Percentiles rank a stretch among this genome's conserved stretches.
Conservation (phyloP, 2,329 filamentous ascomycete species). For the Alternaria brassicicola region DNA sequence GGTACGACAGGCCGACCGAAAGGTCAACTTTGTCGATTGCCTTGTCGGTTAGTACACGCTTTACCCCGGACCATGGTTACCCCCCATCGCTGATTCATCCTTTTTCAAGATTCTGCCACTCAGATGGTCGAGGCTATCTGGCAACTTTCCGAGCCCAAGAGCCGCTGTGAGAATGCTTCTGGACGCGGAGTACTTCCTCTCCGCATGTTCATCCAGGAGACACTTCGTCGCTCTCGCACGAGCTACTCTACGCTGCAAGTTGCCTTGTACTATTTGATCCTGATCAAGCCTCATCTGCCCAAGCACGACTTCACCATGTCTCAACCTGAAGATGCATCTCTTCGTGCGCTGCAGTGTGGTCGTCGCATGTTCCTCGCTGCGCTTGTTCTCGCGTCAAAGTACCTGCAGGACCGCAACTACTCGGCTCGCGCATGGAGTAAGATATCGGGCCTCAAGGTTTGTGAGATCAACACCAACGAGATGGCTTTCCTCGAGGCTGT, state of each 20-base stretch:
- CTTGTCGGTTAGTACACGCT: conserved; percentile 82
- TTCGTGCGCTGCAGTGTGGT: conserved; percentile 88
- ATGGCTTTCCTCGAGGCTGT: conserved; percentile 88
- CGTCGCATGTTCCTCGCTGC: conserved; percentile 97
- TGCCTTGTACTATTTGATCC: conserved; percentile 91
- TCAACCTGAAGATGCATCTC: conserved; percentile 74
- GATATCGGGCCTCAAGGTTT: conserved; percentile 92
- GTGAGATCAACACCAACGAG: conserved; percentile 97
- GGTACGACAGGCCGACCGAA: conserved; percentile 86
- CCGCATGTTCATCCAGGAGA: conserved; percentile 97
- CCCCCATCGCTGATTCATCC: conserved; percentile 35
- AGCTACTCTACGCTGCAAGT: conserved; percentile 98
- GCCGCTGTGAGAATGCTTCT: conserved; percentile 68
- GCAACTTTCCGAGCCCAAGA: conserved; percentile 84
- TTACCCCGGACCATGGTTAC: conserved; percentile 43
- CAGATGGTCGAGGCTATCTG: conserved; percentile 98
- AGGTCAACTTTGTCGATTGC: conserved; percentile 93
- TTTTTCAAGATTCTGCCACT: conserved; percentile 82
- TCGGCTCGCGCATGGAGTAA: conserved; percentile 98
- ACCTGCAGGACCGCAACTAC: conserved; percentile 96
- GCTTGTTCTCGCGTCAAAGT: conserved; percentile 95
- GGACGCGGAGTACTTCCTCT: conserved; percentile 83
- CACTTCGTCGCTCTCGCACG: conserved; percentile 88
- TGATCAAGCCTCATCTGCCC: conserved; percentile 90
- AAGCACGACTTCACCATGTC: conserved; percentile 85